A percentile compares a stretch with the other conserved stretches of the same genome.
phyloP scores from a whole-genome alignment of 1,284 basidiomycete genomes.

The Erythrobasidium hasegawianum region DNA sequence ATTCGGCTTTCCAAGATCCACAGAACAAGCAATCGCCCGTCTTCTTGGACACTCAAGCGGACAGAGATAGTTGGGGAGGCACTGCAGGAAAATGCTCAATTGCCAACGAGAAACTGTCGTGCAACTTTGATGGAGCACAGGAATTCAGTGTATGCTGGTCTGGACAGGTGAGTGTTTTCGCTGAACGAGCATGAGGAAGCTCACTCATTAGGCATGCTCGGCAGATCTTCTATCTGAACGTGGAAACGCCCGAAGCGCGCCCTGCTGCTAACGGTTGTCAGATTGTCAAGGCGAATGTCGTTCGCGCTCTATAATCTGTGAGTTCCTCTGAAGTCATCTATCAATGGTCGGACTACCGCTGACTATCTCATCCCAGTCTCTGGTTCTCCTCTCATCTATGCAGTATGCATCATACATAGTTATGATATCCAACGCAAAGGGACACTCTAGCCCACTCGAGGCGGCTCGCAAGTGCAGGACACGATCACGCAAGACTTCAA shows the following conservation, averaged over 20 bases:
- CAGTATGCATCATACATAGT: too few relatives aligned
- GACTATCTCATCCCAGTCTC: too few relatives aligned
- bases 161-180: not conserved
- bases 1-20: not conserved
- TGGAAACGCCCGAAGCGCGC: not conserved
- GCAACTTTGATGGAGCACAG: conserved; percentile 14
- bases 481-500: too few relatives aligned
- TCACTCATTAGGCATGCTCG: too few relatives aligned
- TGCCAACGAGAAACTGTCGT: conserved; percentile 7
- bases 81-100: conserved; percentile 11
- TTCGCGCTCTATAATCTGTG: not conserved
- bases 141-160: conserved; percentile 2
- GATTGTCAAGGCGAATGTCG: not conserved
- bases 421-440: too few relatives aligned
- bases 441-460: too few relatives aligned
- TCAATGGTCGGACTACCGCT: too few relatives aligned
- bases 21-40: conserved; percentile 8
- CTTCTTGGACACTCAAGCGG: conserved; percentile 26
- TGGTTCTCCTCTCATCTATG: too few relatives aligned
- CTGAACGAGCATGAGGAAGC: too few relatives aligned
- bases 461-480: too few relatives aligned
- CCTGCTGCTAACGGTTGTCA: conserved; percentile 1
- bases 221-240: not conserved
- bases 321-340: too few relatives aligned
- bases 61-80: conserved; percentile 9